These are phyloP conservation scores for Malus fusca DNA, from an alignment of 306 rosid genomes.

Conservation along the genomic window DNA sequence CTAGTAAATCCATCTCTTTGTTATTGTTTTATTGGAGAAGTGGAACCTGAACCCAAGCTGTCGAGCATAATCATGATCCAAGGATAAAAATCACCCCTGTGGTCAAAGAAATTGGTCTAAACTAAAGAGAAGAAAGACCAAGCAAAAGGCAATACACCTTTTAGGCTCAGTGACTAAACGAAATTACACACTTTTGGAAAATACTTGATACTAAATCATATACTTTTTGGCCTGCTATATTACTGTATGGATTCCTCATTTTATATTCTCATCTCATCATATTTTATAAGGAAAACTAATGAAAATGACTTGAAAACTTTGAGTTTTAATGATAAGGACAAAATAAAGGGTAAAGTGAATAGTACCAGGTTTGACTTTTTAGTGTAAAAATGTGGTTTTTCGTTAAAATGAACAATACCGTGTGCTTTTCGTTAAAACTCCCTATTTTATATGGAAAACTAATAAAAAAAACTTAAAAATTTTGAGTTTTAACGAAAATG, in stretches of 20 bases:
- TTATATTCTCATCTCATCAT: neutral
- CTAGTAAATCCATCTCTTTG: neutral
- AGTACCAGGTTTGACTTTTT: no score
- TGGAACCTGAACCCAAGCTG: neutral
- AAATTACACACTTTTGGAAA: neutral
- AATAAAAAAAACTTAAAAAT: no score
- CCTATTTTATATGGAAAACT: neutral
- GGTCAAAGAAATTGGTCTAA: neutral
- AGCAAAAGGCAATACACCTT: neutral
- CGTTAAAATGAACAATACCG: no score
- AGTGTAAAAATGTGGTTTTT: no score
- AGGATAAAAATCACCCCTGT: neutral
- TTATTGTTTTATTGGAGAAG: neutral
- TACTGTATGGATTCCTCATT: neutral
- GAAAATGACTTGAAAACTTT: no score
- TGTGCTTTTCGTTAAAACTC: no score
- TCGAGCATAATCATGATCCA: neutral
- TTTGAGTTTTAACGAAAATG: no score
- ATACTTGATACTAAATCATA: neutral
- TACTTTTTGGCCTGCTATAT: neutral
- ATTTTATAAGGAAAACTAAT: no score
- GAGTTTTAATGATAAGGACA: no score
- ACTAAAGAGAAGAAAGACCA: neutral
- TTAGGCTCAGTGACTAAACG: neutral
- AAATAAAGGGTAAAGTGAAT: no score